Base-by-base conservation (phyloP, 805 yeast species). In the Pichia ethanolica region DNA sequence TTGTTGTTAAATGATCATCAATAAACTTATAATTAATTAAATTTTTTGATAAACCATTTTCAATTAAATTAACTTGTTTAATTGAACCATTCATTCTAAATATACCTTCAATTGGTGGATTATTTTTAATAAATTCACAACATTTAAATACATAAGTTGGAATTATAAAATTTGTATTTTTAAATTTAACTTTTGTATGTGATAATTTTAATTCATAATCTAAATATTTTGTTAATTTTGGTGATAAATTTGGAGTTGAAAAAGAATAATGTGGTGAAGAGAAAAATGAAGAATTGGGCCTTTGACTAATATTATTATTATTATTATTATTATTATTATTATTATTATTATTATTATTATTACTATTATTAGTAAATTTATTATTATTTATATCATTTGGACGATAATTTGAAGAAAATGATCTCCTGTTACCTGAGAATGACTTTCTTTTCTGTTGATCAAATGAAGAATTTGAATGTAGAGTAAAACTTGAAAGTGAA, bases 31-130 rank as follows among this genome's bases (percentile, higher is more conserved):
- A 58, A 20, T 41, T 14, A 41, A 54, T 56, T 10, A 60, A 40
- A 39, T 63, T 61, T n/a, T 52, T 44, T 5, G 53, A 48, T 27
- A 68, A 57, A 43, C 51, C 47, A 5, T 44, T 8, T 47, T 68
- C 72, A 42, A 68, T 56, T 25, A 48, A 39, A 44, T 62, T 64
- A 35, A 67, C 61, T 45, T 67, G 68, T 40, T 61, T 61, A 34
- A 68, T 54, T 11, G 69, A 59, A 7, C 71, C 69, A 51, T 67
- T 68, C 49, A 68, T 62, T 51, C 72, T 53, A 50, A 68, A 68
- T n/a, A 68, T 56, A 11, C 72, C 72, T 53, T 68, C 69, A 5
- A 58, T 54, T 5, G 60, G 62, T 1, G 55, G 61, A 39, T 55
- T 49, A 1, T 45, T 39, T 12, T 50, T 39, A 13, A 68, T 59